Conservation (phyloP, 352 stramenopile species). For the Thraustochytrium striatum region DNA sequence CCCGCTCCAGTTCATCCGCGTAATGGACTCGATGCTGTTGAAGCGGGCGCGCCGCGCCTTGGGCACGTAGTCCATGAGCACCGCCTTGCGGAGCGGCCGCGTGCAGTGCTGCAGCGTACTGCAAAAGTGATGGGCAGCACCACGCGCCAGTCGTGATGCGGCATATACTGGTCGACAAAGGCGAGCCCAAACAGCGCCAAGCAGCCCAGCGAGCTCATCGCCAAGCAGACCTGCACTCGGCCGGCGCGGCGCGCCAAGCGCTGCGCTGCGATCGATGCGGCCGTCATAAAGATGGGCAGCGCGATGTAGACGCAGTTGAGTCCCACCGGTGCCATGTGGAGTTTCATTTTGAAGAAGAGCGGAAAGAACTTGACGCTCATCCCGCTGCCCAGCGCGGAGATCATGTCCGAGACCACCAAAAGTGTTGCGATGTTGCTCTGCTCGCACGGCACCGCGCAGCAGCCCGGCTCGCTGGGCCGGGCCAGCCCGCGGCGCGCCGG, state of each 20-base stretch:
- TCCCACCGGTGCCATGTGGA: slow-evolving; percentile 34
- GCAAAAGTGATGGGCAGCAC: slow-evolving; percentile 48
- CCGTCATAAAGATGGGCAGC: slow-evolving; percentile 48
- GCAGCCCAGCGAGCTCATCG: slow-evolving; percentile 14
- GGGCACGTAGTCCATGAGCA: slow-evolving; percentile 52
- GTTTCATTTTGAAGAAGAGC: slow-evolving; percentile 51
- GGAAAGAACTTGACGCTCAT: slow-evolving; percentile 56
- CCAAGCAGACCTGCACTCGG: slow-evolving; percentile 33
- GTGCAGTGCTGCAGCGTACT: slow-evolving; percentile 49
- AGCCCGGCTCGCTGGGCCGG: no score
- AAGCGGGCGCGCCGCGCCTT: slow-evolving; percentile 42
- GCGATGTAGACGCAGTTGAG: slow-evolving; percentile 51
- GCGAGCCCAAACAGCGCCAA: slow-evolving; percentile 24
- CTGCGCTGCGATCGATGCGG: slow-evolving; percentile 51
- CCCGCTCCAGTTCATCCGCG: slow-evolving; percentile 50
- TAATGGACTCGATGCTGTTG: slow-evolving; percentile 50
- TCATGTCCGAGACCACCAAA: slow-evolving; percentile 47
- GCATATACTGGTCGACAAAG: neutral
- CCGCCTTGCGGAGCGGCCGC: slow-evolving; percentile 41
- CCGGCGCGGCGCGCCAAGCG: slow-evolving; percentile 48
- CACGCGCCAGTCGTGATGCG: neutral
- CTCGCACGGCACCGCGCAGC: slow-evolving; percentile 30
- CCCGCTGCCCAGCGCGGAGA: slow-evolving; percentile 50
- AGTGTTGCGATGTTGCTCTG: slow-evolving; percentile 46
- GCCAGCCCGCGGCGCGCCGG: no score